phyloP scores from a whole-genome alignment of 148 eudicot species.

The Chenopodium album region DNA sequence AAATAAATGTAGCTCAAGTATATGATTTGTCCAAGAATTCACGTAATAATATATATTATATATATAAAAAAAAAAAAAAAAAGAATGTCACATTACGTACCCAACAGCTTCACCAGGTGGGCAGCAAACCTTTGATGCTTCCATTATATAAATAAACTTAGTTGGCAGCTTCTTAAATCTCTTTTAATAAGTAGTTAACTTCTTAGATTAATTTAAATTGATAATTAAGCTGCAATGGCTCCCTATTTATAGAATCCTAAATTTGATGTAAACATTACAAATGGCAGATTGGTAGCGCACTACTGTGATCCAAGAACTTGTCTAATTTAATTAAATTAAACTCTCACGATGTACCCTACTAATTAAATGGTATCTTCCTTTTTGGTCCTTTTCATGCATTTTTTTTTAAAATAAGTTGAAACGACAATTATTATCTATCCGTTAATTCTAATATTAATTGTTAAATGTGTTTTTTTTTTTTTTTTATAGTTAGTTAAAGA shows the following conservation, averaged over 20 bases:
- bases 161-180: neutral
- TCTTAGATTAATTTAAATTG: neutral
- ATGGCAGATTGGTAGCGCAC: neutral
- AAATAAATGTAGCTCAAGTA: no score
- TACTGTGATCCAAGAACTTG: neutral
- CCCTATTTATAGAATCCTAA: neutral
- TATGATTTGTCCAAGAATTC: neutral
- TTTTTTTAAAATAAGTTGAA: neutral
- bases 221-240: neutral
- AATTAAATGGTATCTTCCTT: neutral
- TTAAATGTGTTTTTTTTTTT: no score
- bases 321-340: neutral
- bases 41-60: neutral
- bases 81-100: neutral
- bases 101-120: slow-evolving; percentile 24
- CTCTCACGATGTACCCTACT: no score
- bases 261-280: neutral
- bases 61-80: no score
- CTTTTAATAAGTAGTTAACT: neutral
- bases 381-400: neutral
- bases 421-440: no score
- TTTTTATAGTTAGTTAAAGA: no score
- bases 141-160: neutral
- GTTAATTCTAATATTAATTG: no score
- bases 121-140: slow-evolving; percentile 28